Base-by-base conservation (phyloP, 2,329 filamentous ascomycete genomes). In the Colletotrichum zoysiae region DNA sequence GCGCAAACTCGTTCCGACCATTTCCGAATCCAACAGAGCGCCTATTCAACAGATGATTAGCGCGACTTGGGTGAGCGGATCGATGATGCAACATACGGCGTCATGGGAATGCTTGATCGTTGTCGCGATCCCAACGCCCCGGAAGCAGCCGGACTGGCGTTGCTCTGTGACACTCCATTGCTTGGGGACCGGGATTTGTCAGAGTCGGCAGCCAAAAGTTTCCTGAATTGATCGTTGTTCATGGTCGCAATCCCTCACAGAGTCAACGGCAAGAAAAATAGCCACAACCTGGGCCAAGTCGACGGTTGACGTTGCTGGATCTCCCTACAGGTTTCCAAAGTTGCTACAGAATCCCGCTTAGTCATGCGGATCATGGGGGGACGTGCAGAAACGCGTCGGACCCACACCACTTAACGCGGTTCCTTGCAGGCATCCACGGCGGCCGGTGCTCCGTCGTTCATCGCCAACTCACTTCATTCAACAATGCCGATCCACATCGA, bases 201-300 rank as follows among this genome's bases (percentile, higher is more conserved):
- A 8, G 85, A 78, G 71, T 85, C 86, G 51, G 81, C 81, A 57
- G 91, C 85, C 30, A 97, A 82, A 8, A 98, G 88, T 74, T 92
- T 92, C 66, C 96, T 92, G 78, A 99, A 99, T 78, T 98, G 94
- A 55, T 95, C 90, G 86, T 98, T 98, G 81, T 98, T 97, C 96
- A 99, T 98, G 48, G 55, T 57, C 40, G 38, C 60, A 18, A 5
- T 71, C 26, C 35, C 12, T 58, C n/a, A 23, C 33, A 42, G 18
- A 40, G 30, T 42, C 20, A 7, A 48, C 6, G 18, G 23, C 26
- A 64, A 64, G 61, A 46, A 33, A n/a, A 46, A 23, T 20, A 23
- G 38, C 35, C 16, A n/a, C 51, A 23, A 20, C 1, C 42, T 23
- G 14, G 35, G 16, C 55, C 23, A 62, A 35, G n/a, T 50, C 23